Evolutionary conservation across 352 stramenopile species (phyloP), one percentile per base, ranked within the genome.

Genomic region (Phytopythium oedochilum): DNA sequence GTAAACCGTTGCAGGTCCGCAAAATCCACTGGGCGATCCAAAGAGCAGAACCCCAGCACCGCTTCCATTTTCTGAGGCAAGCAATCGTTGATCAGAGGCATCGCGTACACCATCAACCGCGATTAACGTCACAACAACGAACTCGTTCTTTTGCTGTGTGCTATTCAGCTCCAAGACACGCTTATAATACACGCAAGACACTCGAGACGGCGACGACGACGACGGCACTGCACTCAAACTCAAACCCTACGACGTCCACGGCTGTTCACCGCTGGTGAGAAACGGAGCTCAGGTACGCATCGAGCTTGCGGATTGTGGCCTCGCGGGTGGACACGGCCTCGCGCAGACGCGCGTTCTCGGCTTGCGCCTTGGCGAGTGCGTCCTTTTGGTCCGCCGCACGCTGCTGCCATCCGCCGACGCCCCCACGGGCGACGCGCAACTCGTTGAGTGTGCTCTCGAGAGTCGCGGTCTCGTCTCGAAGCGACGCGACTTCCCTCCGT

Each of bases 281-380:
- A 25, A 40, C 18, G 3, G 18, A 43, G 54, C 45, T 40, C 60
- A 70, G 64, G 46, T 65, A 71, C 20, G 64, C 57, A 26, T 83
- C 68, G 12, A 54, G 59, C 26, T 68, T 57, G 39, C 68, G 72
- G 45, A 85, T 83, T 49, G 66, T 71, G 44, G 53, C 59, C 51
- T 85, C 75, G 50, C 71, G 62, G 15, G 48, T 70, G 20, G 62
- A 70, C 17, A 85, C 61, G 20, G 75, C 45, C 17, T 58, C 64
- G 32, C 67, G 68, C 53, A 85, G 61, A 7, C 75, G 67, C n/a
- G 64, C 55, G 43, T 83, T 83, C 62, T 85, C 70, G 18, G 63
- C 55, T 31, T 71, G 59, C 11, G 75, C 56, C 26, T 67, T 63
- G 2, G 38, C 57, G 7, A 85, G 55, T 40, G 64, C 58, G 11